These are phyloP conservation scores for Pouteria glomerata DNA, from an alignment of 148 eudicot genomes.

Conservation along the genomic window DNA sequence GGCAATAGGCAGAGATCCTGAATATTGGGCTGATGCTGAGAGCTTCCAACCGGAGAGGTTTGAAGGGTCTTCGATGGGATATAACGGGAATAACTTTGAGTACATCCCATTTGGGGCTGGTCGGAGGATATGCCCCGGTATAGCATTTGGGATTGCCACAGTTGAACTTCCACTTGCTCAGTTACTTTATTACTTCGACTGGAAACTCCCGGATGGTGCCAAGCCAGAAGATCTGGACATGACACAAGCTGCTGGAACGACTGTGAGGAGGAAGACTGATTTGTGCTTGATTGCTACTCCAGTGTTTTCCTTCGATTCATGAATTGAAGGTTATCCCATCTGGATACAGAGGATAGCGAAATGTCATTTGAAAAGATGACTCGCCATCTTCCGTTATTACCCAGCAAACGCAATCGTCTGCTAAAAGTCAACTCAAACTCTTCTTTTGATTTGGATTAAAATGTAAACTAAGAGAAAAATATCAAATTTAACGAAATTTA, in stretches of 20 bases:
- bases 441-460: no score
- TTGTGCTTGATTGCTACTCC: slow-evolving; percentile 9
- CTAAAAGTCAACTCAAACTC: no score
- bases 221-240: slow-evolving; percentile 16
- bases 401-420: no score
- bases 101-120: slow-evolving; percentile 24
- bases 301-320: no score
- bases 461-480: no score
- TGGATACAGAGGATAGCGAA: no score
- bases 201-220: slow-evolving; percentile 17
- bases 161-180: slow-evolving; percentile 19
- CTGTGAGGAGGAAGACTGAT: slow-evolving; percentile 16
- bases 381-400: no score
- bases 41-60: slow-evolving; percentile 21
- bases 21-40: slow-evolving; percentile 12
- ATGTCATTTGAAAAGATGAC: no score
- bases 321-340: no score
- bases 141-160: slow-evolving; percentile 16
- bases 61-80: neutral
- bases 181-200: slow-evolving; percentile 24
- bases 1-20: slow-evolving; percentile 30
- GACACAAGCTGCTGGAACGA: slow-evolving; percentile 7
- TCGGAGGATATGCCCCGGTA: slow-evolving; percentile 20
- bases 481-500: no score
- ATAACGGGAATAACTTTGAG: slow-evolving; percentile 15